Evolutionary conservation across 768 basidiomycete species (phyloP), one percentile per base, ranked within the genome.

Genomic region (Boletus huronensis): DNA sequence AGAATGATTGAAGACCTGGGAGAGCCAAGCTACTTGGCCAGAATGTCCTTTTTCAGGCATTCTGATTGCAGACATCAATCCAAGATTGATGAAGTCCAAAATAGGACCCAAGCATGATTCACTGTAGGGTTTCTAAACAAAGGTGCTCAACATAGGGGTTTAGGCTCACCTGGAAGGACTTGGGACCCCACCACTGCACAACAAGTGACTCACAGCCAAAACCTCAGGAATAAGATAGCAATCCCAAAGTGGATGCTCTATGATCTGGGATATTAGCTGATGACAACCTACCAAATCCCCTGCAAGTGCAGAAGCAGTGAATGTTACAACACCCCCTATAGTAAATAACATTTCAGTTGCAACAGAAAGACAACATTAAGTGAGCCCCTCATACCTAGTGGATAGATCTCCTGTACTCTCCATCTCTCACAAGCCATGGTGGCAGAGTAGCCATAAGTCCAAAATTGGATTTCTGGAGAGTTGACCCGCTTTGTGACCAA

Each of bases 241-340:
- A 11, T 72, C 72, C 88, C 88, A 92, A 17, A 85, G 63, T 23
- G 83, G 84, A 61, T 90, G 88, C 38, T 78, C 73, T 51, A 74
- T 68, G 14, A 87, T 68, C 60, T 80, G 73, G 21, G 66, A 70
- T 39, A 91, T 81, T 10, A 77, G 69, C 16, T 79, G 65, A 39
- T 74, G 68, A 11, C 82, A 68, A 14, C 75, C 80, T 34, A 75
- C 48, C 6, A 82, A 80, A 62, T 85, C 76, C 34, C 80, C 77
- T 13, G 77, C 57, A 44, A 91, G 74, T 19, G 82, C 85, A 50
- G 72, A 72, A 1, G 88, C 78, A 17, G 84, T 85, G 54, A 91
- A 87, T 2, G 88, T 88, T 2, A 84, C 77, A 57, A 91, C 70
- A 3, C 90, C 90, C 45, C 90, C 90, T 91, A 28, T 0, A 19